phyloP scores from a whole-genome alignment of 148 eudicot species.

The Talinum fruticosum region DNA sequence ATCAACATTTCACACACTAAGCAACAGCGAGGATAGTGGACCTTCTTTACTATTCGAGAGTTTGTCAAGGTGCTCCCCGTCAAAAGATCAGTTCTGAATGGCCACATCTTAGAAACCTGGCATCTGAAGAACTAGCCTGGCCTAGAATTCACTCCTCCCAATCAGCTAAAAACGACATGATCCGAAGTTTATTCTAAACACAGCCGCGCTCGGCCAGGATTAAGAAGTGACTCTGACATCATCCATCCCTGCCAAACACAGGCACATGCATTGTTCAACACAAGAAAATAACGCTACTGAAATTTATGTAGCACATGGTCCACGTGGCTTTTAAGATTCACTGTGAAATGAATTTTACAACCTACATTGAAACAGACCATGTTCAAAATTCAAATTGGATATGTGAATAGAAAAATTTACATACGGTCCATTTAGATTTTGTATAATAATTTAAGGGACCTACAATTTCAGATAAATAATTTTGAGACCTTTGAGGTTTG shows the following conservation, averaged over 20 bases:
- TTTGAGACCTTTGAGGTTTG: too few relatives aligned
- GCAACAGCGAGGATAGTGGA: neutral
- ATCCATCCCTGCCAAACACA: conserved; percentile 78
- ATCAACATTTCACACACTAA: neutral
- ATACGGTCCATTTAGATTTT: too few relatives aligned
- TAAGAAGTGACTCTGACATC: conserved; percentile 93
- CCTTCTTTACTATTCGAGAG: neutral
- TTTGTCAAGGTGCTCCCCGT: neutral
- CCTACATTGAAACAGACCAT: neutral
- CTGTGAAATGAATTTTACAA: neutral
- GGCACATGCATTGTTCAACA: neutral
- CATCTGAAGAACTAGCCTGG: neutral
- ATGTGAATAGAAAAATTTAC: too few relatives aligned
- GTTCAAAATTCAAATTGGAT: neutral
- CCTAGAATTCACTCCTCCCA: conserved; percentile 11
- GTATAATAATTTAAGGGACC: too few relatives aligned
- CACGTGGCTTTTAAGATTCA: neutral
- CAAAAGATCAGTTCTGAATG: neutral
- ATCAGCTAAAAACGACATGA: neutral
- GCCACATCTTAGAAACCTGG: neutral
- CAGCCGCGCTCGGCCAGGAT: conserved; percentile 93
- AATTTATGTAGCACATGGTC: neutral
- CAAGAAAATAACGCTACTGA: neutral
- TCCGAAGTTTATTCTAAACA: conserved; percentile 21
- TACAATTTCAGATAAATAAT: too few relatives aligned